Conservation (phyloP, 352 stramenopile genomes). For the Nothophytophthora sp. region DNA sequence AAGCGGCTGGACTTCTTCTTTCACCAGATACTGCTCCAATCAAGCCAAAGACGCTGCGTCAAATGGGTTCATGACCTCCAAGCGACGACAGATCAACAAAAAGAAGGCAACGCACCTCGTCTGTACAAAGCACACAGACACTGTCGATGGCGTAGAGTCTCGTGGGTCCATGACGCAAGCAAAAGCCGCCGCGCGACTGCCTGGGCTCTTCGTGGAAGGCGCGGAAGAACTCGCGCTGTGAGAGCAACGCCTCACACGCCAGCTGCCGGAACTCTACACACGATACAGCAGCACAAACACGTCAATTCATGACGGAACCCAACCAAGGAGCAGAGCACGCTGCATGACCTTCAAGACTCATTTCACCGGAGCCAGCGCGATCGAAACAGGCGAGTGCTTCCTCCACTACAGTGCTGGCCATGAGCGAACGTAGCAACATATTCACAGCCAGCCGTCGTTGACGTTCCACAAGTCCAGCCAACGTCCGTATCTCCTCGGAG, state of each 20-base stretch:
- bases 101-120: slow-evolving; percentile 32
- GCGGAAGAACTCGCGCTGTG: slow-evolving; percentile 23
- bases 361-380: slow-evolving; percentile 42
- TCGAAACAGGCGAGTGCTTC: slow-evolving; percentile 55
- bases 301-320: neutral
- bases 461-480: slow-evolving; percentile 27
- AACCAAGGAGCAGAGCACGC: neutral
- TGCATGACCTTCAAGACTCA: slow-evolving; percentile 56
- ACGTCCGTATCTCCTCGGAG: slow-evolving; percentile 12
- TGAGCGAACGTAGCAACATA: slow-evolving; percentile 39
- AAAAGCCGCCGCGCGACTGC: slow-evolving; percentile 36
- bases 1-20: too few species aligned
- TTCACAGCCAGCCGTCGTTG: slow-evolving; percentile 20
- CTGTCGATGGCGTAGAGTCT: slow-evolving; percentile 45
- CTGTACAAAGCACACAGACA: slow-evolving; percentile 47
- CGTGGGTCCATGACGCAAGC: slow-evolving; percentile 48
- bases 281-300: neutral
- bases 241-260: slow-evolving; percentile 35
- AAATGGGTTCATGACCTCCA: neutral
- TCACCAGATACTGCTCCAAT: too few species aligned
- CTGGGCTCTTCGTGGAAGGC: slow-evolving; percentile 44
- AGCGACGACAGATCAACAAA: neutral
- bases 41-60: too few species aligned
- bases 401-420: slow-evolving; percentile 42
- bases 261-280: slow-evolving; percentile 52